Evolutionary conservation across 371 early-diverging fungal species (phyloP).

Genomic region (Gilbertella persicaria): DNA sequence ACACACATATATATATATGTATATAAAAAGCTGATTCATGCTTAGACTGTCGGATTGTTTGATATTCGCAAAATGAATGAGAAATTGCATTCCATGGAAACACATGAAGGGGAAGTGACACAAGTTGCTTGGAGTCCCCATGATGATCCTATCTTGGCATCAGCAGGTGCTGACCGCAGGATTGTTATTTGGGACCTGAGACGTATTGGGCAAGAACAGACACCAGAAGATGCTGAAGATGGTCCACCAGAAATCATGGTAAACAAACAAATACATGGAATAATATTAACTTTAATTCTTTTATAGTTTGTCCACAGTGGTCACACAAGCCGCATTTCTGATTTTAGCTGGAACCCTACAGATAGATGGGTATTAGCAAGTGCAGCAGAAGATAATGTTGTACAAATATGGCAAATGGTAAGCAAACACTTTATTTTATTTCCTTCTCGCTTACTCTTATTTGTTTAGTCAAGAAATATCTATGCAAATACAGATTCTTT

Average conservation of each 20-base stretch:
- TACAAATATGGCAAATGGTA: slow-evolving; percentile 99
- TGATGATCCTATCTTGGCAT: slow-evolving; percentile 89
- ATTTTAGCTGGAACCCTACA: slow-evolving; percentile 96
- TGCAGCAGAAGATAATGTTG: slow-evolving; percentile 95
- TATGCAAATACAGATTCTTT: slow-evolving; percentile 30
- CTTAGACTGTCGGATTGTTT: slow-evolving; percentile 90
- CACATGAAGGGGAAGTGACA: slow-evolving; percentile 91
- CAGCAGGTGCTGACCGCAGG: slow-evolving; percentile 89
- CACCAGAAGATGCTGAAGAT: slow-evolving; percentile 96
- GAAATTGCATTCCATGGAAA: slow-evolving; percentile 84
- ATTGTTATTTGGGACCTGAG: slow-evolving; percentile 97
- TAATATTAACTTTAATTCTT: slow-evolving; percentile 7
- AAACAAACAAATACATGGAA: slow-evolving; percentile 15
- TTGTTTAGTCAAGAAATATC: slow-evolving; percentile 32
- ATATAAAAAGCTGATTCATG: neutral
- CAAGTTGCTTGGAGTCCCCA: slow-evolving; percentile 97
- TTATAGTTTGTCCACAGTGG: slow-evolving; percentile 96
- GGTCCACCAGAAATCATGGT: slow-evolving; percentile 97
- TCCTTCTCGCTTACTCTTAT: slow-evolving; percentile 3
- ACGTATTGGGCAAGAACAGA: slow-evolving; percentile 93
- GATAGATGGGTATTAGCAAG: slow-evolving; percentile 95
- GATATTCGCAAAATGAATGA: slow-evolving; percentile 90
- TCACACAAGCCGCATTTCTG: slow-evolving; percentile 96
- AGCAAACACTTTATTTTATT: slow-evolving; percentile 11
- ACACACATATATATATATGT: neutral